Evolutionary conservation across 1,284 basidiomycete genomes (phyloP), one percentile per base, ranked within the genome.

Genomic region (Leccinum pachyderme): DNA sequence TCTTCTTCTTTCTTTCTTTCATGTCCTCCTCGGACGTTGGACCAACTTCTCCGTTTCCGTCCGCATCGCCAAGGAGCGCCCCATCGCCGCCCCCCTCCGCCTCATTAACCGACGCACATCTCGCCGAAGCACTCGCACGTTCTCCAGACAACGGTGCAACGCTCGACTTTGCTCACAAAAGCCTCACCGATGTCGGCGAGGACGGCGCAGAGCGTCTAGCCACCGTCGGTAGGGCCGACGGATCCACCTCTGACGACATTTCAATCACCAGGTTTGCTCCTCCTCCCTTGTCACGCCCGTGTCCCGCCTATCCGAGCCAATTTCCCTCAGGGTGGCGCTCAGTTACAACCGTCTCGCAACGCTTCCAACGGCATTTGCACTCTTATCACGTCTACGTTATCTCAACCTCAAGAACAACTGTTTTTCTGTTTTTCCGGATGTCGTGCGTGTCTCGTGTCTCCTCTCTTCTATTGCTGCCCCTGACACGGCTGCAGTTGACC

Each of bases 361-460:
- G 0, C 81, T 99, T 49, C 93, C 94, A 15, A 80, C 81, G 60
- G 84, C 87, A 29, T 96, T 98, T 68, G 81, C 82, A 13, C 77
- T 86, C 37, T 76, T 98, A 47, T 82, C 82, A 55, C 84, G 84
- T 59, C 78, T 99, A 49, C 79, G 95, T 59, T 99, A 99, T 72
- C 82, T 99, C 54, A 98, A 98, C 71, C 81, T 99, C 57, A 91
- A 92, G 73, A 88, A 88, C 65, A 98, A 98, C 70, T 81, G 80
- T 54, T 87, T 99, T 65, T 80, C 87, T 1, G 78, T 81, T 15
- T 93, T 99, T 64, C 96, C 96, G 9, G 81, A 87, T 58, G 91
- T 93, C 54, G 94, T 96, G 69, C 66, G 92, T 82, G 27, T 41
- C 32, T 2, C 45, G 6, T 12, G 29, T 50, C 39, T 52, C 49